Conservation (phyloP, 169 alveolate species). For the Plasmodium cynomolgi region DNA sequence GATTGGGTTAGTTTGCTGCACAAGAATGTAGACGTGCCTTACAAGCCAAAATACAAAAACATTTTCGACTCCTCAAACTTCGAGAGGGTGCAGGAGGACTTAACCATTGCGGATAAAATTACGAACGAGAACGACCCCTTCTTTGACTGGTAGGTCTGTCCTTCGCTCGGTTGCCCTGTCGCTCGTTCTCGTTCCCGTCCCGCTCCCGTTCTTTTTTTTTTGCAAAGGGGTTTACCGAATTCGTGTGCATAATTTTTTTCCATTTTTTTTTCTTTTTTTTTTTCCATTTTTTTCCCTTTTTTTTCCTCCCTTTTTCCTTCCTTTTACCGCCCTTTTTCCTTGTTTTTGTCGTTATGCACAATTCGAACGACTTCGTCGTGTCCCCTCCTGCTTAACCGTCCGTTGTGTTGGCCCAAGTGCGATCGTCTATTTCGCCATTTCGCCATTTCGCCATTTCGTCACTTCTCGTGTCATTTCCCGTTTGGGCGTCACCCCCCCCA, state of each 20-base stretch:
- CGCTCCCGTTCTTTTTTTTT: neutral
- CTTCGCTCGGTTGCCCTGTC: neutral
- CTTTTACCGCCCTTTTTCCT: neutral
- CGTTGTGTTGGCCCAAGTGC: neutral
- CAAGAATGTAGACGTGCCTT: constrained; percentile 88
- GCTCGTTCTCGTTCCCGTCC: no score
- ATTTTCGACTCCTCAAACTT: constrained; percentile 80
- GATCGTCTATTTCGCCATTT: neutral
- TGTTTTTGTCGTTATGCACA: neutral
- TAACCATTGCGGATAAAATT: constrained; percentile 59
- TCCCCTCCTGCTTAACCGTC: neutral
- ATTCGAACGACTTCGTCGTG: neutral
- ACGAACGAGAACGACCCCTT: constrained; percentile 71
- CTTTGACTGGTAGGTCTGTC: constrained; percentile 28
- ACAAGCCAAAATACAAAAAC: constrained; percentile 85
- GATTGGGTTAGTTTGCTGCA: constrained; percentile 87
- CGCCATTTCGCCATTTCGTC: no score
- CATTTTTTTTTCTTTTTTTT: neutral
- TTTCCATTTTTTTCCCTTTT: neutral
- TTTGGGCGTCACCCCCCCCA: no score
- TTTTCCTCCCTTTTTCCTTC: neutral
- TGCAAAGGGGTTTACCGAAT: neutral
- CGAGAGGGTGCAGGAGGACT: constrained; percentile 67
- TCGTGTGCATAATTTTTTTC: neutral
- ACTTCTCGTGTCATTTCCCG: neutral